Percentiles rank a stretch among this genome's conserved stretches.
Evolutionary conservation across 176 grass and related monocot species (phyloP).

Genomic region (Oropetium thomaeum): DNA sequence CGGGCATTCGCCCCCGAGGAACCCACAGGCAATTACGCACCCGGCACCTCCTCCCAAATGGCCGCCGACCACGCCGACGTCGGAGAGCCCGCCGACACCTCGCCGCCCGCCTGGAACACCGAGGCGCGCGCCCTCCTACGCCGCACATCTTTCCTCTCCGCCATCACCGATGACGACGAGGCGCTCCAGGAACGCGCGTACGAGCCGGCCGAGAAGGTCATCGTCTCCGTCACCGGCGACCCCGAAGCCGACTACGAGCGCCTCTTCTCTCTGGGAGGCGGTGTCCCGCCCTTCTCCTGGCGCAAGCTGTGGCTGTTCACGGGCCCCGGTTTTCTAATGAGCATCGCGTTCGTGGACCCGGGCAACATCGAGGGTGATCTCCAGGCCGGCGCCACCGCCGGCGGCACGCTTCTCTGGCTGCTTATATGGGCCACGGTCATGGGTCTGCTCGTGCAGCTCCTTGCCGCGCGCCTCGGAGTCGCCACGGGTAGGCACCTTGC

Average conservation of each 20-base stretch:
- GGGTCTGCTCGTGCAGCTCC: constrained; percentile 81
- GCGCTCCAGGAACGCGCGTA: constrained; percentile 50
- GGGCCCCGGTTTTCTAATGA: constrained; percentile 83
- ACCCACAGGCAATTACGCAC: background rate
- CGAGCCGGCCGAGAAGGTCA: constrained; percentile 55
- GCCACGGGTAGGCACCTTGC: constrained; percentile 77
- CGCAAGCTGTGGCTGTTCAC: constrained; percentile 84
- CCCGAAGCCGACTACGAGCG: constrained; percentile 24
- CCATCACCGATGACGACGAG: constrained; percentile 11
- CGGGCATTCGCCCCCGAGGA: background rate
- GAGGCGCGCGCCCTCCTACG: constrained; percentile 55
- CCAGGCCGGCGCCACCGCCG: constrained; percentile 74
- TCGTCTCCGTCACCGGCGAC: constrained; percentile 41
- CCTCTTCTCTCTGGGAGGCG: background rate
- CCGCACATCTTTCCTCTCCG: background rate
- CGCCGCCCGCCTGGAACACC: background rate
- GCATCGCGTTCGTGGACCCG: constrained; percentile 91
- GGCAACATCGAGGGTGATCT: constrained; percentile 91
- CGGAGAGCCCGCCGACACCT: background rate
- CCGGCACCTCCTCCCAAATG: background rate
- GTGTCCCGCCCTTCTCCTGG: constrained; percentile 66
- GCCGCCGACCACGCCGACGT: background rate
- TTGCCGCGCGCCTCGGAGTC: constrained; percentile 72
- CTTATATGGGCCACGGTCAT: constrained; percentile 75
- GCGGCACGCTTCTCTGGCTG: constrained; percentile 71